Conservation (phyloP, 441 rosid species). For the Syzygium syzygioides region DNA sequence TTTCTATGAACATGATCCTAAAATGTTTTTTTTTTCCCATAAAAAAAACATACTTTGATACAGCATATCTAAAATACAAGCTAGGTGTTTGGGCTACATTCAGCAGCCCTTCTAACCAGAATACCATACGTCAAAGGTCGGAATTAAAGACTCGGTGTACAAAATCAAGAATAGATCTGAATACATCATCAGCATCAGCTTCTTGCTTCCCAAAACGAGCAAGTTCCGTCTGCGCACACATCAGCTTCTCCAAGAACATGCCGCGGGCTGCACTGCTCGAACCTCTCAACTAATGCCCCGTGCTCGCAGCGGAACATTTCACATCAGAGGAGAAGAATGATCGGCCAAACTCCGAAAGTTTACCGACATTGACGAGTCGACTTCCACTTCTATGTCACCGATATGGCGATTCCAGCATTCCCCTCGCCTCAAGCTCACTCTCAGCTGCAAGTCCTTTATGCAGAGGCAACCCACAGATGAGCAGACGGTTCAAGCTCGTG, state of each 20-base stretch:
- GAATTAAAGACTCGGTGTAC: not conserved
- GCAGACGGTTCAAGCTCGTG: not conserved
- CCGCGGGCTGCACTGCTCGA: not conserved
- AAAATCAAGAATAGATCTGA: not conserved
- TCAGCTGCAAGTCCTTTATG: not conserved
- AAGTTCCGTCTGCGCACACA: not conserved
- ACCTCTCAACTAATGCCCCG: not conserved
- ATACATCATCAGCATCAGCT: not conserved
- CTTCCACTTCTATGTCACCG: not conserved
- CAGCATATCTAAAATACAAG: not conserved
- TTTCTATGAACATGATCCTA: not conserved
- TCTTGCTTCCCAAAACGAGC: not conserved
- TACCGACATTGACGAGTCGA: not conserved
- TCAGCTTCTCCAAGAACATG: not conserved
- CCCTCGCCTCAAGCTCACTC: not conserved
- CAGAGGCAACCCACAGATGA: not conserved
- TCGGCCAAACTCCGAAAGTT: not conserved
- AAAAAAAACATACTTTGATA: not conserved
- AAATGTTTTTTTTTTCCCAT: not conserved
- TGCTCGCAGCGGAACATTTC: not conserved
- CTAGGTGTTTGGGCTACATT: not conserved
- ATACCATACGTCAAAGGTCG: not conserved
- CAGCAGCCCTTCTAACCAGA: not conserved
- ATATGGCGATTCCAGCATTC: not conserved
- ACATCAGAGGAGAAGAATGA: not conserved